A percentile compares a stretch with the other conserved stretches of the same genome.
phyloP scores from a whole-genome alignment of 2,329 filamentous ascomycete species.

The Pseudogymnoascus sp. region DNA sequence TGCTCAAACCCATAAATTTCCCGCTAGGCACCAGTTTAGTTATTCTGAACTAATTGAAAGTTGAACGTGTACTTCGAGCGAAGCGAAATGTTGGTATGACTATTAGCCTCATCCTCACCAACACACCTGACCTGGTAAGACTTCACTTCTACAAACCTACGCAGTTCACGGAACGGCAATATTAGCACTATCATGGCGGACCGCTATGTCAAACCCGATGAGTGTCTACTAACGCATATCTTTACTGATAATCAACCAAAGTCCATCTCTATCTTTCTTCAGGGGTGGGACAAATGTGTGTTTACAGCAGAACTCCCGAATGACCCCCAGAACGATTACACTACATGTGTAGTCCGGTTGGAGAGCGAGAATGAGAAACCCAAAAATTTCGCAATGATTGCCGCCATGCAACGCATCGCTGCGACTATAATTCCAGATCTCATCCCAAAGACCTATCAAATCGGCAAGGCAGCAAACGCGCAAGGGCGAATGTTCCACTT shows the following conservation, averaged over 20 bases:
- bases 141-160: background rate
- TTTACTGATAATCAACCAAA: slow-evolving; percentile 17
- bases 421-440: slow-evolving; percentile 16
- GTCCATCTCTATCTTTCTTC: slow-evolving; percentile 18
- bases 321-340: background rate
- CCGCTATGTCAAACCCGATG: slow-evolving; percentile 15
- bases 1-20: background rate
- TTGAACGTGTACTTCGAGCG: background rate
- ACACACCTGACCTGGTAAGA: background rate
- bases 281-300: slow-evolving; percentile 19
- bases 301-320: slow-evolving; percentile 18
- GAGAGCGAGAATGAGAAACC: slow-evolving; percentile 14
- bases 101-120: background rate
- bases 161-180: background rate
- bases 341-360: slow-evolving; percentile 17
- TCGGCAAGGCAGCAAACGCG: slow-evolving; percentile 24
- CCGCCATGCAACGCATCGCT: slow-evolving; percentile 16
- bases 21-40: background rate
- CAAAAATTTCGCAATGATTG: slow-evolving; percentile 16
- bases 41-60: background rate
- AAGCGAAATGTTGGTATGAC: background rate
- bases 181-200: slow-evolving; percentile 12
- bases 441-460: slow-evolving; percentile 16
- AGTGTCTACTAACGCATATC: slow-evolving; percentile 17
- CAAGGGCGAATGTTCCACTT: slow-evolving; percentile 17